phyloP scores from a whole-genome alignment of 305 asterid genomes.

The Rubia balearica region DNA sequence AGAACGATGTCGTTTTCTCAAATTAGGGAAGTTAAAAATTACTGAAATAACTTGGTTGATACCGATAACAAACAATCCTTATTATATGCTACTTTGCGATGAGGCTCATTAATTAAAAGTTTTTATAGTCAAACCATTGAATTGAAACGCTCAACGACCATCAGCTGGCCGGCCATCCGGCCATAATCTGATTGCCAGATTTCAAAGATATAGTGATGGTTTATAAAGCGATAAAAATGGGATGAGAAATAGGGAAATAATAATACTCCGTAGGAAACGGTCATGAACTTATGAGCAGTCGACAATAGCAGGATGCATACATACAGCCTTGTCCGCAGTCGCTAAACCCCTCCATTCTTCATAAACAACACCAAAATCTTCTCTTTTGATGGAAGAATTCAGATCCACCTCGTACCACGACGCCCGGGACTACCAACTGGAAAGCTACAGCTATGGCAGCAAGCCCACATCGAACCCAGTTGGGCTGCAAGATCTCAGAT shows the following conservation, averaged over 20 bases:
- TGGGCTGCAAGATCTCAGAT: slow-evolving; percentile 62
- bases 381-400: slow-evolving; percentile 42
- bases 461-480: slow-evolving; percentile 31
- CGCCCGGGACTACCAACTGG: slow-evolving; percentile 22
- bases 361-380: not conserved
- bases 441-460: slow-evolving; percentile 18
- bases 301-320: not conserved
- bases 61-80: too few species aligned
- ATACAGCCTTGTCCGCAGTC: not conserved
- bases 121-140: too few species aligned
- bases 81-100: too few species aligned
- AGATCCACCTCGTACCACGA: slow-evolving; percentile 49
- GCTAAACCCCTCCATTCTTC: not conserved
- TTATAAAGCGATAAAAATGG: not conserved
- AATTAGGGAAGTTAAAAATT: too few species aligned
- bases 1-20: too few species aligned
- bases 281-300: not conserved
- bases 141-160: too few species aligned
- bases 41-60: too few species aligned
- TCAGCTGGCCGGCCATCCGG: too few species aligned
- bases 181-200: not conserved
- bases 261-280: too few species aligned
- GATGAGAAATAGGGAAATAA: not conserved
- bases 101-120: too few species aligned
- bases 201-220: not conserved